Conservation (phyloP, 176 grass and related monocot species). For the Phragmites australis region DNA sequence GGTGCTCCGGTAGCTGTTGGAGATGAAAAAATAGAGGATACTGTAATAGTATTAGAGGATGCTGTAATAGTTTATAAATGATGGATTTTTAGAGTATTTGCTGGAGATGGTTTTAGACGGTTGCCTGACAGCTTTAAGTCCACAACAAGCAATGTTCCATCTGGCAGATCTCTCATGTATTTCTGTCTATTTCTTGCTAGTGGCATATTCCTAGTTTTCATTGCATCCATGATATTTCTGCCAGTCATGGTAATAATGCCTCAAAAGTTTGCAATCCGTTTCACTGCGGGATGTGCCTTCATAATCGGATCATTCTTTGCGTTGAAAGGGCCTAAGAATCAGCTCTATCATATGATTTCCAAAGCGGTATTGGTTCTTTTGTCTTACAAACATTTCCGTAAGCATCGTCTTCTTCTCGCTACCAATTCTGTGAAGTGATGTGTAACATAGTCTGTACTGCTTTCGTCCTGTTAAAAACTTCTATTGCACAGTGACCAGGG, state of each 20-base stretch:
- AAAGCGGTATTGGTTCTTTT: conserved; percentile 67
- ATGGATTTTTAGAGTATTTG: too few species aligned
- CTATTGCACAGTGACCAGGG: conserved; percentile 1
- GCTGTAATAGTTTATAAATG: too few species aligned
- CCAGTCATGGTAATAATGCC: conserved; percentile 94
- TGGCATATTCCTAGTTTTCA: conserved; percentile 86
- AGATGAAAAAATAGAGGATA: too few species aligned
- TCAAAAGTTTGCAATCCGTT: conserved; percentile 96
- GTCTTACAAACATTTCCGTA: not conserved
- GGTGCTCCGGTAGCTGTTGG: too few species aligned
- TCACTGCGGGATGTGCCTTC: conserved; percentile 78
- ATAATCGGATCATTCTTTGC: conserved; percentile 98
- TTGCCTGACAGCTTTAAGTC: conserved; percentile 79
- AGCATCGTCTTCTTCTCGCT: not conserved
- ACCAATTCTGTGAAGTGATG: not conserved
- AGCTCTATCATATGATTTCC: conserved; percentile 89
- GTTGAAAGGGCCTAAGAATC: conserved; percentile 87
- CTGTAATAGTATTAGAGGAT: too few species aligned
- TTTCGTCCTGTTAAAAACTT: not conserved
- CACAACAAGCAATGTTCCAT: conserved; percentile 78
- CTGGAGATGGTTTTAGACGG: too few species aligned
- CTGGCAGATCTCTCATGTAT: conserved; percentile 85
- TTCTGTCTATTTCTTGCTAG: conserved; percentile 85
- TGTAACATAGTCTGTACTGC: not conserved
- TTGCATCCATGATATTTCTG: conserved; percentile 93